Conservation (phyloP, 2,329 filamentous ascomycete species). For the Fonsecaea nubica region DNA sequence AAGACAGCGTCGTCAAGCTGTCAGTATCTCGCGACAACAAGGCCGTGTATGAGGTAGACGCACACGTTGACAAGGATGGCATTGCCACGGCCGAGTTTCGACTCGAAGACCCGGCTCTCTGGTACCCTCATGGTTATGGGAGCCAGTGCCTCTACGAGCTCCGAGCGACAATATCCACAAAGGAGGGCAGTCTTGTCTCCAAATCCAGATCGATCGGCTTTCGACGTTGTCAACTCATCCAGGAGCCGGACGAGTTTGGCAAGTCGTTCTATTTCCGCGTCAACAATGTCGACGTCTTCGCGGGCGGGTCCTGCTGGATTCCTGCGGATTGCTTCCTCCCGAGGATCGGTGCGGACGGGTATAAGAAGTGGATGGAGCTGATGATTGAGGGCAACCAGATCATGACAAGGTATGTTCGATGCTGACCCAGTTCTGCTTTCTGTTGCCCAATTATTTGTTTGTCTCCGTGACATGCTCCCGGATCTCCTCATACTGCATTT, state of each 20-base stretch:
- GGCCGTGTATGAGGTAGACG: slow-evolving; percentile 51
- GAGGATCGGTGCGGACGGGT: slow-evolving; percentile 59
- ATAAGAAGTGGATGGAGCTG: slow-evolving; percentile 65
- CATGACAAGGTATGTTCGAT: slow-evolving; percentile 55
- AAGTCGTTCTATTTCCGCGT: slow-evolving; percentile 70
- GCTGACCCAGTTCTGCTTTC: background rate
- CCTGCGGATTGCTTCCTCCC: slow-evolving; percentile 68
- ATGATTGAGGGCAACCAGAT: slow-evolving; percentile 67
- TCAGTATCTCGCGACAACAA: slow-evolving; percentile 46
- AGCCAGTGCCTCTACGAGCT: slow-evolving; percentile 63
- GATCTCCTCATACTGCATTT: background rate
- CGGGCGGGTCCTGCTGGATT: slow-evolving; percentile 71
- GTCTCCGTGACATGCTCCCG: too few relatives aligned
- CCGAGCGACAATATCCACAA: slow-evolving; percentile 52
- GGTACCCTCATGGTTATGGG: slow-evolving; percentile 67
- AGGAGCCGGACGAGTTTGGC: slow-evolving; percentile 57
- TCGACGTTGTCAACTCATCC: slow-evolving; percentile 56
- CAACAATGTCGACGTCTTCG: slow-evolving; percentile 72
- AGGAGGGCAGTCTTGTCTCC: slow-evolving; percentile 51
- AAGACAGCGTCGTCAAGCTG: slow-evolving; percentile 29
- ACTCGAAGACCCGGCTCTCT: slow-evolving; percentile 58
- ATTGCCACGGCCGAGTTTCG: slow-evolving; percentile 45
- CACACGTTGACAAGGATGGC: slow-evolving; percentile 49
- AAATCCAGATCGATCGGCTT: slow-evolving; percentile 59
- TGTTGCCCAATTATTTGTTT: background rate